Conservation (phyloP, 257 asterid genomes). For the Capsicum pubescens region DNA sequence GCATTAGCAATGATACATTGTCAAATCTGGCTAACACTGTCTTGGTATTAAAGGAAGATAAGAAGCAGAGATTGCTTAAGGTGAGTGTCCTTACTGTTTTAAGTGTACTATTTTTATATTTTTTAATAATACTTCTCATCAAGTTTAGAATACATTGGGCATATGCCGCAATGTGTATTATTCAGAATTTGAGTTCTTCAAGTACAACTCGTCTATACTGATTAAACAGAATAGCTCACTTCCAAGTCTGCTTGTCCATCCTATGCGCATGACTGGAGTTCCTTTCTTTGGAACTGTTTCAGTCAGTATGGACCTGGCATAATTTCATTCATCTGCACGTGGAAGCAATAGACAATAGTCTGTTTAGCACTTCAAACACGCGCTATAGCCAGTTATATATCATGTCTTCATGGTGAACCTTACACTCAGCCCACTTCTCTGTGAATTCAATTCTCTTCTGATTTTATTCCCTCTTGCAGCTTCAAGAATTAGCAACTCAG, state of each 20-base stretch:
- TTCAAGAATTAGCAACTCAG: constrained; percentile 92
- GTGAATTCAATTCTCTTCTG: constrained; percentile 17
- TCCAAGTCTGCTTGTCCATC: not conserved
- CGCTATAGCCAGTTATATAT: not conserved
- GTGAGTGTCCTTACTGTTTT: constrained; percentile 40
- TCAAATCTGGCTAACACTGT: constrained; percentile 86
- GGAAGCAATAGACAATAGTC: too few relatives aligned
- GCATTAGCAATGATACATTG: constrained; percentile 90
- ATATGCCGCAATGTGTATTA: not conserved
- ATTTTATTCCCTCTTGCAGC: constrained; percentile 56
- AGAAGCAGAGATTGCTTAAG: constrained; percentile 81
- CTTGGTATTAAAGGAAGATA: constrained; percentile 73
- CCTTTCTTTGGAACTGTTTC: constrained; percentile 4
- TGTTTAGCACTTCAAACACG: not conserved
- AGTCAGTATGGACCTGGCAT: not conserved
- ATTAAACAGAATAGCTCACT: not conserved
- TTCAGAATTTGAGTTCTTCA: constrained; percentile 17
- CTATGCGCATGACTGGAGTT: constrained; percentile 19
- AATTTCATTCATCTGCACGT: not conserved
- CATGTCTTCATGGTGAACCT: not conserved
- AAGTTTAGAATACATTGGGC: not conserved
- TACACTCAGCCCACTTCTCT: not conserved
- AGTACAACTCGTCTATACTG: not conserved
- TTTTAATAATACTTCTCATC: not conserved
- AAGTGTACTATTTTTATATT: not conserved